phyloP scores from a whole-genome alignment of 169 alveolate species.

The Eimeria sp. region DNA sequence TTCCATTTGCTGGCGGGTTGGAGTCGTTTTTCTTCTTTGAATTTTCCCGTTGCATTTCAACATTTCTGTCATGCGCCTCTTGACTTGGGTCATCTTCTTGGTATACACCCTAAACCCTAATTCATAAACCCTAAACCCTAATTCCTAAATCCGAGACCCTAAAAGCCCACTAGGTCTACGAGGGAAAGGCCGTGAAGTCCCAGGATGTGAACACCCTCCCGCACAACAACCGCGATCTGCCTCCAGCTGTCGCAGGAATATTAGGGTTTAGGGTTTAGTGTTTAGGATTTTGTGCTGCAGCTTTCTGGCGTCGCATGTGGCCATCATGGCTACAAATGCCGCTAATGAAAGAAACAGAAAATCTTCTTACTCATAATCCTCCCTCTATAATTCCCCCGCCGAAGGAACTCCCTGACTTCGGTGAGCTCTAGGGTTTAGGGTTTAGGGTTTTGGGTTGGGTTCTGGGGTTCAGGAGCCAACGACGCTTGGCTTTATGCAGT shows the following conservation, averaged over 20 bases:
- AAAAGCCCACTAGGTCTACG: too few species aligned
- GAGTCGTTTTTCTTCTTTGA: slow-evolving; percentile 51
- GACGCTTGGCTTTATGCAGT: not conserved
- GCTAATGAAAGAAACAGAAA: not conserved
- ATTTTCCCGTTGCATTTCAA: slow-evolving; percentile 81
- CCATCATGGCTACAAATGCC: slow-evolving; percentile 54
- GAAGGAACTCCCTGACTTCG: not conserved
- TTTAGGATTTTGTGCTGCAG: not conserved
- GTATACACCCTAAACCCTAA: slow-evolving; percentile 28
- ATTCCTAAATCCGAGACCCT: not conserved
- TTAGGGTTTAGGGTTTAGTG: slow-evolving; percentile 22
- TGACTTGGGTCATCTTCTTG: slow-evolving; percentile 51
- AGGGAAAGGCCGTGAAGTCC: too few species aligned
- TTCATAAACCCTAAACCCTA: slow-evolving; percentile 5
- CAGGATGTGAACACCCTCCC: too few species aligned
- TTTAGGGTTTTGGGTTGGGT: not conserved
- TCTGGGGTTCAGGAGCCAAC: not conserved
- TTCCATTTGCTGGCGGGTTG: slow-evolving; percentile 81
- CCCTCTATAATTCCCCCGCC: slow-evolving; percentile 10
- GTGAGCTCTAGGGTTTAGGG: slow-evolving; percentile 26
- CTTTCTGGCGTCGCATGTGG: slow-evolving; percentile 44
- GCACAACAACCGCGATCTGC: not conserved
- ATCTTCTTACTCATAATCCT: not conserved
- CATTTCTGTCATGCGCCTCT: slow-evolving; percentile 69
- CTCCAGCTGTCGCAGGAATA: not conserved